Percentiles rank a stretch among this genome's conserved stretches.
These are phyloP conservation scores for Flaveria robusta DNA, from an alignment of 129 eudicot genomes.

Conservation along the genomic window DNA sequence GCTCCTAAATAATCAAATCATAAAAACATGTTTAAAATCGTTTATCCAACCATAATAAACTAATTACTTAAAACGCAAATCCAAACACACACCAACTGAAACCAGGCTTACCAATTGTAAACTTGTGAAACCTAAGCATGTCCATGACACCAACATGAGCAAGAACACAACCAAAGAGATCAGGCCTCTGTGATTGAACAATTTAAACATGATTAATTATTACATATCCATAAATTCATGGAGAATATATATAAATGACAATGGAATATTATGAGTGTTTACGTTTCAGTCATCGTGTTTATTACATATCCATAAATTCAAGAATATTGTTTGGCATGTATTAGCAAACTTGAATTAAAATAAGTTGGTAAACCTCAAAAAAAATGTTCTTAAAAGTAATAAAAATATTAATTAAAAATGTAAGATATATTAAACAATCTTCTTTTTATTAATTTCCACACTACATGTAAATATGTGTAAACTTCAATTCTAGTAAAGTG, in stretches of 20 bases:
- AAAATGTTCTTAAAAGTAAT: neutral
- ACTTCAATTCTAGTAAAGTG: neutral
- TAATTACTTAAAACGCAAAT: neutral
- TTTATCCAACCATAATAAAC: neutral
- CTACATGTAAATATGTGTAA: neutral
- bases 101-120: conserved; percentile 71
- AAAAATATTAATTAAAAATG: neutral
- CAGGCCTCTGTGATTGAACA: conserved; percentile 74
- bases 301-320: too few species aligned
- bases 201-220: conserved; percentile 5
- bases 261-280: neutral
- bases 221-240: neutral
- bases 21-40: neutral
- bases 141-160: conserved; percentile 99
- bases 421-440: neutral
- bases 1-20: neutral
- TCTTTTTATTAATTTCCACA: neutral
- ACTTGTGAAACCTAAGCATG: conserved; percentile 98
- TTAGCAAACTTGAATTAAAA: neutral
- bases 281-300: neutral
- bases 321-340: too few species aligned
- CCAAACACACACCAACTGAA: neutral
- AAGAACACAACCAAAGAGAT: conserved; percentile 95
- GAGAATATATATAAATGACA: neutral
- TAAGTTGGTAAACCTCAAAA: neutral